Percentiles rank a stretch among this genome's conserved stretches.
Conservation (phyloP, 352 stramenopile species). For the Thraustochytrium sp. region DNA sequence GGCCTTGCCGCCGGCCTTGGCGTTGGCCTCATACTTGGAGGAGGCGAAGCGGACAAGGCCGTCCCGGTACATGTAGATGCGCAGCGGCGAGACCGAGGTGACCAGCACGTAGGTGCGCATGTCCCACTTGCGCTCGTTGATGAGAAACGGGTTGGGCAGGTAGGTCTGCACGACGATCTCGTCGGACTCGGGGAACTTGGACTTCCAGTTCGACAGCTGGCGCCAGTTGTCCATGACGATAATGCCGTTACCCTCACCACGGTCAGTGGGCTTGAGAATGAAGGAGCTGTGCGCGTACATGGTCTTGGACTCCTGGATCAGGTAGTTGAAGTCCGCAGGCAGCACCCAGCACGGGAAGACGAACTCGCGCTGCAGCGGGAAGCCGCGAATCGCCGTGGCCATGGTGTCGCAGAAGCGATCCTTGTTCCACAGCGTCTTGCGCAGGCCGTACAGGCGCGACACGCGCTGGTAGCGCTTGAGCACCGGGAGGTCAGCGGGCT, state of each 20-base stretch:
- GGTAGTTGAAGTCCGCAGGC: constrained; percentile 1
- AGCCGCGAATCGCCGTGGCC: not conserved
- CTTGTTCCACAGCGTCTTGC: constrained; percentile 46
- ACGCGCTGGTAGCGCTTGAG: constrained; percentile 40
- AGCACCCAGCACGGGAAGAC: constrained; percentile 44
- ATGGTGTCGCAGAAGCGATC: constrained; percentile 44
- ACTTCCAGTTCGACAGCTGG: constrained; percentile 18
- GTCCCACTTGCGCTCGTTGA: constrained; percentile 83
- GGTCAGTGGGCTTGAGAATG: constrained; percentile 43
- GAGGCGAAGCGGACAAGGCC: constrained; percentile 80
- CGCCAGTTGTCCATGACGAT: constrained; percentile 43
- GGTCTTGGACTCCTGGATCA: constrained; percentile 33
- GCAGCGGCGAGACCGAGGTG: constrained; percentile 70
- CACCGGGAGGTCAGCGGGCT: constrained; percentile 6
- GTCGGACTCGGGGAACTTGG: constrained; percentile 48
- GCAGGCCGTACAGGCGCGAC: constrained; percentile 34
- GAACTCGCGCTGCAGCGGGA: constrained; percentile 12
- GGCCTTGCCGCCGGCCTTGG: constrained; percentile 30
- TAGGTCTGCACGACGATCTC: constrained; percentile 69
- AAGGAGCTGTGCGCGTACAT: constrained; percentile 41
- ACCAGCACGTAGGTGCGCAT: constrained; percentile 83
- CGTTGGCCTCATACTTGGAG: constrained; percentile 61
- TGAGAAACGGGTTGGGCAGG: constrained; percentile 67
- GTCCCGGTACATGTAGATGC: constrained; percentile 81
- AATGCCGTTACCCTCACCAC: constrained; percentile 44